Conservation (phyloP, 257 asterid species). For the Solanum medicagineum region DNA sequence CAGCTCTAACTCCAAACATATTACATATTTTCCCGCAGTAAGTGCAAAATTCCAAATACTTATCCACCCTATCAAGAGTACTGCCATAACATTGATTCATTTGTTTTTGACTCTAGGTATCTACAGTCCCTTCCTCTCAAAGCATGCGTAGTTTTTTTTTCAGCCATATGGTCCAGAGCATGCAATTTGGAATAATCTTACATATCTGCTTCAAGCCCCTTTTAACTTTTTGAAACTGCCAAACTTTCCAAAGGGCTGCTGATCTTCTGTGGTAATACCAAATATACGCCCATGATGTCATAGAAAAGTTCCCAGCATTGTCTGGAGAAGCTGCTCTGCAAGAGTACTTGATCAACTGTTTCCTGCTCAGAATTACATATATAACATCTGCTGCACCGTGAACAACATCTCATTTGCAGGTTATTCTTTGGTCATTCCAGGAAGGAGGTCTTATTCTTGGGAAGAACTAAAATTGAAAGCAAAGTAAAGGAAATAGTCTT, state of each 20-base stretch:
- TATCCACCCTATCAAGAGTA: background rate
- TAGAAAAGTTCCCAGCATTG: background rate
- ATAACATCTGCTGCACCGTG: background rate
- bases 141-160: background rate
- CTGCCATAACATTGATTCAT: background rate
- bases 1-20: background rate
- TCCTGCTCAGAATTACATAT: background rate
- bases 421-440: background rate
- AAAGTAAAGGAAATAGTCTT: background rate
- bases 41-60: background rate
- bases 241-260: background rate
- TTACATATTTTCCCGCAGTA: background rate
- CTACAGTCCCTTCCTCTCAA: background rate
- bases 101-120: background rate
- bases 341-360: background rate
- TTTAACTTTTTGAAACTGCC: background rate
- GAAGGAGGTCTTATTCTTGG: background rate
- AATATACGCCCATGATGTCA: background rate
- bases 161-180: background rate
- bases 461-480: background rate
- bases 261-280: background rate
- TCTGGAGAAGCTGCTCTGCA: background rate
- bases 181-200: background rate
- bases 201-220: background rate
- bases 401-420: background rate